Evolutionary conservation across 176 grass and related monocot species (phyloP), one percentile per base, ranked within the genome.

Genomic region (Hyparrhenia diplandra): DNA sequence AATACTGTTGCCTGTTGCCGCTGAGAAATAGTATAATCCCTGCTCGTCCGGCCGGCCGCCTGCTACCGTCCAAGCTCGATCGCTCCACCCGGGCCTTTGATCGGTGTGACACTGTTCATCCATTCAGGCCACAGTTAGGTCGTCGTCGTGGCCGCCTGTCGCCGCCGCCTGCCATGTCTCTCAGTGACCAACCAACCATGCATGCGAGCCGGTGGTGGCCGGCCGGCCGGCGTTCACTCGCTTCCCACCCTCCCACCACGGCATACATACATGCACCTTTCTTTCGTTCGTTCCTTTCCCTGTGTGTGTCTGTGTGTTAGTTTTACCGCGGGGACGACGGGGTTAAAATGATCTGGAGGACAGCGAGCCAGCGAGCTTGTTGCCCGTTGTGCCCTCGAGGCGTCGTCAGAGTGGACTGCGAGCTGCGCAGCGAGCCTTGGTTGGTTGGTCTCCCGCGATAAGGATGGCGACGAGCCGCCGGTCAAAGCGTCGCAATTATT

Each of bases 401-500:
- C n/a, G n/a, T n/a, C n/a, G n/a, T n/a, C n/a, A n/a, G n/a, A n/a
- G n/a, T n/a, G n/a, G n/a, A n/a, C n/a, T n/a, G n/a, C n/a, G n/a
- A n/a, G n/a, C n/a, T n/a, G n/a, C n/a, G n/a, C n/a, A n/a, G n/a
- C n/a, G n/a, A n/a, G n/a, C n/a, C n/a, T n/a, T n/a, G n/a, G n/a
- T n/a, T n/a, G n/a, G n/a, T n/a, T n/a, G 64, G 62, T 67, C 72
- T 54, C 47, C 75, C 64, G 80, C 73, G 58, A 34, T 21, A 31
- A 30, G 78, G 83, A 91, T 94, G 60, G 77, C 86, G 83, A 85
- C 86, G 86, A 91, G 73, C 69, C 35, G 62, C 66, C 85, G 87
- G 92, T 92, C 92, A 87, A 91, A 92, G 72, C 18, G 45, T 36
- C 28, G 81, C 79, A 83, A 66, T 92, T 82, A 84, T 87, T 91